These are phyloP conservation scores for Ustilaginoidea virens DNA, from an alignment of 2,329 filamentous ascomycete genomes.

Conservation along the genomic window DNA sequence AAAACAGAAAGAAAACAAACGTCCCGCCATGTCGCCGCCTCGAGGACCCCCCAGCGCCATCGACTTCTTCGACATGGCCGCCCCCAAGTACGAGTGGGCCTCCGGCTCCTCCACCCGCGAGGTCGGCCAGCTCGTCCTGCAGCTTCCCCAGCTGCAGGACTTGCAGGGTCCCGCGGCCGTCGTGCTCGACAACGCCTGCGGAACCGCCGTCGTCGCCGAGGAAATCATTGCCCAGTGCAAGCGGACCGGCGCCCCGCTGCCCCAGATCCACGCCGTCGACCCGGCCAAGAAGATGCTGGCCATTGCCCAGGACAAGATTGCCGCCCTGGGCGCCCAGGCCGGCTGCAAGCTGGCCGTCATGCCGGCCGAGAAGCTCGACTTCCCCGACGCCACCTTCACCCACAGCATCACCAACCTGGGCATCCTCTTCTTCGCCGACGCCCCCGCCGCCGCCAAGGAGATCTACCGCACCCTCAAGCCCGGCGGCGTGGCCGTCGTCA, in stretches of 20 bases:
- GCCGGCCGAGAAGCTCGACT: constrained; percentile 11
- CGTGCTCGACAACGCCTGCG: constrained; percentile 14
- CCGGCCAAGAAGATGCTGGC: neutral
- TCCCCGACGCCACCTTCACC: constrained; percentile 17
- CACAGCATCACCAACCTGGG: constrained; percentile 23
- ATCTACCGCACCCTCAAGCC: constrained; percentile 21
- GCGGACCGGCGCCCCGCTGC: neutral
- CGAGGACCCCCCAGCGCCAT: too few relatives aligned
- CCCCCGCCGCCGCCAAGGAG: constrained; percentile 17
- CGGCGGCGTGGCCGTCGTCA: constrained; percentile 21
- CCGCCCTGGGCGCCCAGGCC: neutral
- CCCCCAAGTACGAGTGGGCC: neutral
- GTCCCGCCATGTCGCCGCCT: too few relatives aligned
- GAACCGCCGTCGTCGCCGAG: constrained; percentile 11
- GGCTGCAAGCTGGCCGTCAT: constrained; percentile 4
- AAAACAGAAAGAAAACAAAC: too few relatives aligned
- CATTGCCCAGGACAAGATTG: constrained; percentile 3
- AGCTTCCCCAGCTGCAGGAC: neutral
- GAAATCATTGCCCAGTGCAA: constrained; percentile 6
- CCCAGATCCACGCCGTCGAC: neutral
- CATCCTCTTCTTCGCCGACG: constrained; percentile 18
- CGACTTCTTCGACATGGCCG: neutral
- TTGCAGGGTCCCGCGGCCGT: neutral
- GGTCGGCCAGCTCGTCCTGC: neutral
- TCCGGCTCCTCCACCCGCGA: neutral